Evolutionary conservation across 768 basidiomycete species (phyloP).

Genomic region (Xerocomellus dryophilus): DNA sequence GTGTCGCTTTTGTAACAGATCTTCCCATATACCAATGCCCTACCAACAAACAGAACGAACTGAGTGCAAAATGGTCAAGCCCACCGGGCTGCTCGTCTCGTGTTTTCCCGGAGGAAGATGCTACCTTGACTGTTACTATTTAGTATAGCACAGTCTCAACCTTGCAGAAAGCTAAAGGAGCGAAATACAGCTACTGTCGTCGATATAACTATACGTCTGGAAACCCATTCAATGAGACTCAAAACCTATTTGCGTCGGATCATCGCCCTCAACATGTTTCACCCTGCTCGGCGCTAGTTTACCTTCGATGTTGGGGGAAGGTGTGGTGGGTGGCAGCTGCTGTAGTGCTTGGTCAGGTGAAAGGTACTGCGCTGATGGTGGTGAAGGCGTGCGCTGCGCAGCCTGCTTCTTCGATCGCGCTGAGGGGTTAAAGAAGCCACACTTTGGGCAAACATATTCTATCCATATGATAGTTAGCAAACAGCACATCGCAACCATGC

Average conservation of each 20-base stretch:
- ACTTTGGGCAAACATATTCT: conserved; percentile 89
- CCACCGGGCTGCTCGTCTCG: background rate
- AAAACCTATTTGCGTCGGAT: conserved; percentile 8
- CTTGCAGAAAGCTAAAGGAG: conserved; percentile 6
- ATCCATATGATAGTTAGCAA: conserved; percentile 3
- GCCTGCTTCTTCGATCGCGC: conserved; percentile 32
- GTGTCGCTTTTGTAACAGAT: no score
- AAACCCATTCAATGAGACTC: conserved; percentile 4
- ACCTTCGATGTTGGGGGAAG: background rate
- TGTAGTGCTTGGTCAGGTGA: conserved; percentile 10
- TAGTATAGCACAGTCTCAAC: background rate
- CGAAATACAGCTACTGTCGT: background rate
- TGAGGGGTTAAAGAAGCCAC: conserved; percentile 74
- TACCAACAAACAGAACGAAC: background rate
- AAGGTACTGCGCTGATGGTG: conserved; percentile 14
- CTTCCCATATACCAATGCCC: conserved; percentile 1
- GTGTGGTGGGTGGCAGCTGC: background rate
- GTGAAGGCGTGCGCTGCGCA: conserved; percentile 28
- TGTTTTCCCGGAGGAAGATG: background rate
- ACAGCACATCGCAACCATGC: background rate
- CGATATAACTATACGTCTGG: background rate
- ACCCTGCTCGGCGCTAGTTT: background rate
- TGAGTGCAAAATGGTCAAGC: background rate
- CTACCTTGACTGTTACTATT: conserved; percentile 1
- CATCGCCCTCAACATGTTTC: conserved; percentile 1